A percentile compares a stretch with the other conserved stretches of the same genome.
These are phyloP conservation scores for Sechiopsis laciniata DNA, from an alignment of 306 rosid species.

Conservation along the genomic window DNA sequence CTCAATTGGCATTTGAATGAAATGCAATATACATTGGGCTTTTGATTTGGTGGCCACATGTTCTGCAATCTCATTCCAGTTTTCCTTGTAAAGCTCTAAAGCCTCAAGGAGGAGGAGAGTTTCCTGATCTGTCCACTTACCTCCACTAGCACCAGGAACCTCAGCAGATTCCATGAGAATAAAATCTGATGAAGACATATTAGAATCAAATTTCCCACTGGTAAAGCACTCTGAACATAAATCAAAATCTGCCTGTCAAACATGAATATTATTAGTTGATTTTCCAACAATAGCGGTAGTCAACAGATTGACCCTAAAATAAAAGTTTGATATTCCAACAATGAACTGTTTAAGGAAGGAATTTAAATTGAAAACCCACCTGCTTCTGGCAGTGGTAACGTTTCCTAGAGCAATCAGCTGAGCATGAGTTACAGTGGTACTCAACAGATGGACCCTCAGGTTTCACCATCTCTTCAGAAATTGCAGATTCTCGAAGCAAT, in stretches of 20 bases:
- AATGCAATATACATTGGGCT: constrained; percentile 88
- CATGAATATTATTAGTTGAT: constrained; percentile 33
- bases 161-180: constrained; percentile 98
- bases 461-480: constrained; percentile 68
- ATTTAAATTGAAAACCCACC: constrained; percentile 36
- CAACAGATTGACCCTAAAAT: background rate
- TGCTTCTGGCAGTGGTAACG: constrained; percentile 99
- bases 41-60: constrained; percentile 92
- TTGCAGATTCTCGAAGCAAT: constrained; percentile 64
- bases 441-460: constrained; percentile 81
- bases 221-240: constrained; percentile 82
- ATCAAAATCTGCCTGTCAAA: constrained; percentile 91
- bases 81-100: constrained; percentile 79
- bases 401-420: constrained; percentile 93
- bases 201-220: constrained; percentile 71
- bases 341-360: background rate
- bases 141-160: constrained; percentile 74
- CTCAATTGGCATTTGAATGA: constrained; percentile 94
- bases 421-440: constrained; percentile 95
- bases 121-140: constrained; percentile 98
- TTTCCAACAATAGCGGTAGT: too few relatives aligned
- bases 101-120: constrained; percentile 96
- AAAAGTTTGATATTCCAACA: background rate
- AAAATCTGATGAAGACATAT: constrained; percentile 81
- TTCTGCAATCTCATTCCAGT: constrained; percentile 94